Evolutionary conservation across 2,329 filamentous ascomycete species (phyloP).

Genomic region (Colletotrichum chlorophyti): DNA sequence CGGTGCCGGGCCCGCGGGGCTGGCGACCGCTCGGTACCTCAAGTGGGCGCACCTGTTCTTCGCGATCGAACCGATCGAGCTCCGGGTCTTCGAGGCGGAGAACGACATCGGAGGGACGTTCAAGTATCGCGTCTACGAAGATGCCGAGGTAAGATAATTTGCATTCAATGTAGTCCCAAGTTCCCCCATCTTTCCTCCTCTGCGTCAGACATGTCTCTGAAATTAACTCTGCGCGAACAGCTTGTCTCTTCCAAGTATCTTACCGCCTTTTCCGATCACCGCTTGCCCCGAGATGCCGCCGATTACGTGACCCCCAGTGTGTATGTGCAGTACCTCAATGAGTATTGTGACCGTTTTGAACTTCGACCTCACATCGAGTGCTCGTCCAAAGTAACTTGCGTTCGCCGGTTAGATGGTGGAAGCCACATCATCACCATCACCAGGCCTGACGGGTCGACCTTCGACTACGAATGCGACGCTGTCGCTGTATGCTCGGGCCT

Average conservation of each 20-base stretch:
- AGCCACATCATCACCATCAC: slow-evolving; percentile 15
- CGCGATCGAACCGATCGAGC: slow-evolving; percentile 45
- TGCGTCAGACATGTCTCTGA: neutral
- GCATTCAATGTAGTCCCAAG: neutral
- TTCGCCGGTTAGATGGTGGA: slow-evolving; percentile 26
- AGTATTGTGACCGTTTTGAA: slow-evolving; percentile 46
- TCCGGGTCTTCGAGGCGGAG: slow-evolving; percentile 52
- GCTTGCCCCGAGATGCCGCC: slow-evolving; percentile 46
- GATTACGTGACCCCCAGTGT: slow-evolving; percentile 50
- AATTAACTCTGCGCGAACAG: slow-evolving; percentile 8
- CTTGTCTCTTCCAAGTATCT: slow-evolving; percentile 57
- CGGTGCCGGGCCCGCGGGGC: slow-evolving; percentile 50
- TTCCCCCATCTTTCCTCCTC: neutral
- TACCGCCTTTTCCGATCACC: slow-evolving; percentile 57
- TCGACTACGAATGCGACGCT: slow-evolving; percentile 45
- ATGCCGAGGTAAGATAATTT: slow-evolving; percentile 43
- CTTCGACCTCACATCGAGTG: slow-evolving; percentile 46
- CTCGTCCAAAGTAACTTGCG: slow-evolving; percentile 37
- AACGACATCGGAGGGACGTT: slow-evolving; percentile 55
- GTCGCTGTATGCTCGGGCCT: slow-evolving; percentile 54
- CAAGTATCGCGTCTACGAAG: slow-evolving; percentile 53
- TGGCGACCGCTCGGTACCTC: slow-evolving; percentile 50
- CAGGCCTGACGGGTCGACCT: neutral
- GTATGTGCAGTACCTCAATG: slow-evolving; percentile 51
- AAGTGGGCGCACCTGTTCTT: slow-evolving; percentile 47